Evolutionary conservation across 805 yeast species (phyloP), one percentile per base, ranked within the genome.

Genomic region (Torulaspora gathmanii): DNA sequence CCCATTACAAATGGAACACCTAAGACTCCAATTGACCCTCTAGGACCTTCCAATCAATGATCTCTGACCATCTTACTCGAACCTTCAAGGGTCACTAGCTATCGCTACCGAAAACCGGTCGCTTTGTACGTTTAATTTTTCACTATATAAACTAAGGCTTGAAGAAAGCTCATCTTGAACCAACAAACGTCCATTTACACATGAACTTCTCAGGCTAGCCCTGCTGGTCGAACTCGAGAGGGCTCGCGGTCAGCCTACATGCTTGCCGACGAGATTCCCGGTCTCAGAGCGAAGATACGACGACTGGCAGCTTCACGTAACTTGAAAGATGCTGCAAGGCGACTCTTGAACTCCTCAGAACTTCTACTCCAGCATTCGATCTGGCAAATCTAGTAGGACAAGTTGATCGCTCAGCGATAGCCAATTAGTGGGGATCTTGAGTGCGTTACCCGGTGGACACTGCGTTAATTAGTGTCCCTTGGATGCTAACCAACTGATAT

Each of bases 1-100:
- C 42, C 40, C 54, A 50, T 50, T 45, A 39, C 51, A 38, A n/a
- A 6, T 15, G 8, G 22, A 15, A 31, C 28, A 28, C 3, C 33
- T 33, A 29, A 15, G 27, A n/a, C 10, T 13, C 17, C 37, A 12
- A 28, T 36, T 33, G 40, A 29, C 45, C 40, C 34, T 16, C 20
- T 11, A 17, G 12, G 33, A 16, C 16, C 33, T 17, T 20, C 20
- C 8, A 30, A 15, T 11, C 20, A 15, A 15, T 22, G 10, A 31
- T 7, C 8, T 15, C 16, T 2, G 15, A 7, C 34, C 17, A 31
- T 16, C 20, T 31, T 31, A 15, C 12, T 31, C 34, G 20, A 31
- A 15, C 34, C 25, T 31, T 31, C 34, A 31, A 31, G 34, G 34
- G 34, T 31, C 20, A 31, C 15, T 31, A 20, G 22, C 19, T 31